Evolutionary conservation across 352 stramenopile genomes (phyloP), one percentile per base, ranked within the genome.

Genomic region (Phytopythium mirpurense): DNA sequence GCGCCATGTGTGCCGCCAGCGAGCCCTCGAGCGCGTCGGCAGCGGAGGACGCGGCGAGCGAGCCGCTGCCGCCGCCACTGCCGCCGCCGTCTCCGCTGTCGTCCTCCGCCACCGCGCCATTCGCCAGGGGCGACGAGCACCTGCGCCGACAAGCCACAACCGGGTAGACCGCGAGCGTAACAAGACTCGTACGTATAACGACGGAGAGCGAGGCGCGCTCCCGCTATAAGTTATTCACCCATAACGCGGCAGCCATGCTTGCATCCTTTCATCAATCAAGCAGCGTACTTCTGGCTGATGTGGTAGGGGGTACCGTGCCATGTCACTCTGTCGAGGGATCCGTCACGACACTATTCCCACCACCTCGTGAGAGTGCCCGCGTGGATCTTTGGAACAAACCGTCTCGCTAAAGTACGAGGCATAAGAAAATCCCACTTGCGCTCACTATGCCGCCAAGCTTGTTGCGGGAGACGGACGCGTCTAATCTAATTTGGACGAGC

Each of bases 81-180:
- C 56, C 52, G 32, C 32, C n/a, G n/a, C n/a, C n/a, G n/a, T n/a
- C n/a, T n/a, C n/a, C n/a, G 29, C 5, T 56, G 26, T 62, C 65
- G 8, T 21, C 59, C 24, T 3, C 31, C 7, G 37, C 7, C 15
- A 46, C 37, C 42, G 42, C 27, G 14, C 42, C 24, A 14, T 12
- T 31, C 12, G 3, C 16, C 23, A 23, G 18, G 4, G 43, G 43
- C 14, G 24, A 49, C 43, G 24, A 49, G 3, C 43, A 12, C 26
- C 26, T 15, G 43, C 43, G 24, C 14, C 43, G 43, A 26, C 43
- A 26, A 15, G 15, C 26, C 6, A 7, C 10, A 2, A 46, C 40
- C 11, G 40, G 21, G 2, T 29, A 46, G 40, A 16, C 34, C 5
- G 5, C 29, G 29, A 10, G n/a, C n/a, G n/a, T n/a, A n/a, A n/a